Base-by-base conservation (phyloP, 352 stramenopile genomes). In the Phytophthora pluvialis region DNA sequence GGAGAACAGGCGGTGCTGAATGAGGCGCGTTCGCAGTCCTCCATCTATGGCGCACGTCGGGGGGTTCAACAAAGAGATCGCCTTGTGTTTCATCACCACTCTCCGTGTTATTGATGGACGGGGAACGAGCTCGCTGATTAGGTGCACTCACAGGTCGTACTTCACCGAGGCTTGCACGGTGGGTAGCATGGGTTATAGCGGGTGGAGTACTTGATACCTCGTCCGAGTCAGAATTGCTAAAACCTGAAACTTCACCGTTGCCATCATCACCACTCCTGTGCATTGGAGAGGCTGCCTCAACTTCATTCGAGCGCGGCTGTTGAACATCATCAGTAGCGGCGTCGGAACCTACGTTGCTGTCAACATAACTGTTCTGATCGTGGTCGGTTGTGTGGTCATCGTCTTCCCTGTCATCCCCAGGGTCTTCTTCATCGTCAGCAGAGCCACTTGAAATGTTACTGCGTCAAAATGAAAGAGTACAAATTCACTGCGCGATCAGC, bases 1-100 rank as follows among this genome's bases (percentile, higher is more conserved):
- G 44, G 31, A 65, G 28, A 31, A 38, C 62, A 54, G 67, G 48
- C 28, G 77, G 73, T 51, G 70, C 72, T 25, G 73, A 80, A 56
- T 70, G 68, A 39, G 74, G 76, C 2, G 52, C 53, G 29, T 33
- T 73, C 4, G 26, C n/a, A 40, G 40, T 31, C 60, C 53, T 53
- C 60, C 66, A 70, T 18, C n/a, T 55, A 18, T 70, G 56, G 16
- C 43, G 40, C 12, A 56, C 35, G 5, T 47, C 36, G 35, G 21
- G n/a, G n/a, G n/a, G n/a, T n/a, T n/a, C n/a, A n/a, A n/a, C n/a
- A n/a, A n/a, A n/a, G n/a, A 64, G 10, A 26, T 46, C 49, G 39
- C 59, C 54, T 40, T 49, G 28, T 3, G 58, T 29, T 8, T 66
- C 58, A 18, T 64, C 35, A n/a, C 1, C 49, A 16, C 21, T 47